Evolutionary conservation across 768 basidiomycete genomes (phyloP).

Genomic region (Leccinum variicolor): DNA sequence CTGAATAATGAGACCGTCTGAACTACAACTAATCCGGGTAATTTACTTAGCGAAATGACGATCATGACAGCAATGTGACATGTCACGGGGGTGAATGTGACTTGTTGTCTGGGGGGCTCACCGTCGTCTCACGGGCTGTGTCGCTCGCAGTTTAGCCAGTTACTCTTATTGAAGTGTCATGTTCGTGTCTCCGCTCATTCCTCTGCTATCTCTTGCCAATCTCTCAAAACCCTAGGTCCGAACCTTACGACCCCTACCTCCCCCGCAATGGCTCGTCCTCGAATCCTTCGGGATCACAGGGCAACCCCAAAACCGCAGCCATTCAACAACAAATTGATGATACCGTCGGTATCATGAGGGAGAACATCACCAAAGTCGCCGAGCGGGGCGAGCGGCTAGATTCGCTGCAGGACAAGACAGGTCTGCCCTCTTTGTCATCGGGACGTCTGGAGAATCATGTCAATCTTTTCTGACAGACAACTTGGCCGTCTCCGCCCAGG

Average conservation of each 20-base stretch:
- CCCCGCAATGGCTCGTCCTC: slow-evolving; percentile 76
- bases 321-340: slow-evolving; percentile 98
- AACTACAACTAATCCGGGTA: too few relatives aligned
- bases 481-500: slow-evolving; percentile 97
- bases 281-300: slow-evolving; percentile 43
- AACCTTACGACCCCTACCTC: slow-evolving; percentile 98
- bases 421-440: slow-evolving; percentile 45
- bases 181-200: slow-evolving; percentile 21
- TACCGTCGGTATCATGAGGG: slow-evolving; percentile 96
- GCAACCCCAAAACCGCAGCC: slow-evolving; percentile 84
- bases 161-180: too few relatives aligned
- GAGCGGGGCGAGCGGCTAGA: slow-evolving; percentile 94
- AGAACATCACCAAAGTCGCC: slow-evolving; percentile 94
- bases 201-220: slow-evolving; percentile 5
- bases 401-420: slow-evolving; percentile 96
- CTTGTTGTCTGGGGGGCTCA: too few relatives aligned
- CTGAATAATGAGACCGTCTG: too few relatives aligned
- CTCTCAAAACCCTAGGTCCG: slow-evolving; percentile 60
- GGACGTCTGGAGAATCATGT: background rate
- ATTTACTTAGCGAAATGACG: too few relatives aligned
- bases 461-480: slow-evolving; percentile 57
- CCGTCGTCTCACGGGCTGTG: background rate
- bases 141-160: too few relatives aligned
- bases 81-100: background rate
- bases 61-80: background rate